Evolutionary conservation across 768 basidiomycete species (phyloP), one percentile per base, ranked within the genome.

Genomic region (Boletus rubroflammeus): DNA sequence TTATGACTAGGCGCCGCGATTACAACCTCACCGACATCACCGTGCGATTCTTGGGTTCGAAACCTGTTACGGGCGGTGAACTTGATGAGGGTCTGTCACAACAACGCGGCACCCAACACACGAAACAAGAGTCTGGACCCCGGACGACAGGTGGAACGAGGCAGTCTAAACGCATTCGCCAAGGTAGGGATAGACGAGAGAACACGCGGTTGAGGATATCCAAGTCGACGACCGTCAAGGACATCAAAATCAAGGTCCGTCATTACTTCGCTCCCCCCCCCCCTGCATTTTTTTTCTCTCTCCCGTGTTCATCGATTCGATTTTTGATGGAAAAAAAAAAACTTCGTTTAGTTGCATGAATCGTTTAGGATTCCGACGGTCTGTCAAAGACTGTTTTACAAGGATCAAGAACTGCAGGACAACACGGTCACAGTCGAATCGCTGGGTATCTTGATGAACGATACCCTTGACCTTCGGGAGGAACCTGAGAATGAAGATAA

Each of bases 181-280:
- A 81, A 62, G 76, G 75, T 15, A 79, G 79, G 65, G 77, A 81
- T 51, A 66, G 73, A 26, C 79, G 76, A 8, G 79, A 80, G 61
- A 72, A 74, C 57, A 77, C 76, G 54, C 79, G 71, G 59, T 64
- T 90, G 46, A 77, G 72, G 11, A 77, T 93, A 42, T 73, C 75
- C 41, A 91, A 88, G 67, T 65, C 70, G 29, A 90, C 81, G 57
- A 84, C 86, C 0, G 78, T 93, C 47, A 90, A 86, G 67, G 89
- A 92, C 15, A 81, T 93, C 62, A 92, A 91, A 69, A 64, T 88
- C 51, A 77, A 81, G 76, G 86, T 90, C 53, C 54, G 81, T 69
- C 28, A 14, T 23, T 29, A 3, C 17, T 23, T 23, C 23, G 5
- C 17, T 29, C 15, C 8, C 14, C 23, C 23, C 32, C 21, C 17